Conservation (phyloP, 1,284 basidiomycete species). For the Ganoderma meredithae region DNA sequence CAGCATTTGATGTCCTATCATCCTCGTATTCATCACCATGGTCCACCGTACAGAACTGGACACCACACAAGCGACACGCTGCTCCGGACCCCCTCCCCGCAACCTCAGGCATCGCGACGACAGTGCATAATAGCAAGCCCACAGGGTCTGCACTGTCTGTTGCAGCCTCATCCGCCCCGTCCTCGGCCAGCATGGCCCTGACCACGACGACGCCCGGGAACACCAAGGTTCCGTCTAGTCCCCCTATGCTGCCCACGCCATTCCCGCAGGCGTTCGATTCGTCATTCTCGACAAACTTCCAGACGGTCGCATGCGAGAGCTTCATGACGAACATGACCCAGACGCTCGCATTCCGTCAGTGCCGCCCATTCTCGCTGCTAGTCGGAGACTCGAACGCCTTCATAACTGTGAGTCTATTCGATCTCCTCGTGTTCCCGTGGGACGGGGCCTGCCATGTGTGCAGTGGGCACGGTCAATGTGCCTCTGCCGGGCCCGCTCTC, state of each 20-base stretch:
- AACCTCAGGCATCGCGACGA: constrained; percentile 20
- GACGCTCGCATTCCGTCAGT: constrained; percentile 64
- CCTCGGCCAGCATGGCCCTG: constrained; percentile 23
- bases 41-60: constrained; percentile 42
- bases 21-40: constrained; percentile 33
- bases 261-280: constrained; percentile 82
- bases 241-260: constrained; percentile 66
- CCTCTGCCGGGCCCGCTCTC: background rate
- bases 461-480: background rate
- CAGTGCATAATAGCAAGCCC: constrained; percentile 21
- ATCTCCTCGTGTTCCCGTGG: constrained; percentile 14
- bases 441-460: background rate
- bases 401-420: constrained; percentile 52
- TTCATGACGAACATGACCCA: constrained; percentile 81
- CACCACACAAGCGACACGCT: constrained; percentile 51
- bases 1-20: constrained; percentile 51
- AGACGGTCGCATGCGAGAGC: constrained; percentile 63
- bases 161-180: constrained; percentile 17
- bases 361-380: constrained; percentile 80
- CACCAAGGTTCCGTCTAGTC: constrained; percentile 41
- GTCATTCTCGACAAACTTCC: constrained; percentile 67
- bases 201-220: constrained; percentile 15
- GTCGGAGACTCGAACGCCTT: constrained; percentile 65
- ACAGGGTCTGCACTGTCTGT: constrained; percentile 23
- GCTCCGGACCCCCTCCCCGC: constrained; percentile 30